Conservation (phyloP, 139 green algal species). For the Desmodesmus armatus region DNA sequence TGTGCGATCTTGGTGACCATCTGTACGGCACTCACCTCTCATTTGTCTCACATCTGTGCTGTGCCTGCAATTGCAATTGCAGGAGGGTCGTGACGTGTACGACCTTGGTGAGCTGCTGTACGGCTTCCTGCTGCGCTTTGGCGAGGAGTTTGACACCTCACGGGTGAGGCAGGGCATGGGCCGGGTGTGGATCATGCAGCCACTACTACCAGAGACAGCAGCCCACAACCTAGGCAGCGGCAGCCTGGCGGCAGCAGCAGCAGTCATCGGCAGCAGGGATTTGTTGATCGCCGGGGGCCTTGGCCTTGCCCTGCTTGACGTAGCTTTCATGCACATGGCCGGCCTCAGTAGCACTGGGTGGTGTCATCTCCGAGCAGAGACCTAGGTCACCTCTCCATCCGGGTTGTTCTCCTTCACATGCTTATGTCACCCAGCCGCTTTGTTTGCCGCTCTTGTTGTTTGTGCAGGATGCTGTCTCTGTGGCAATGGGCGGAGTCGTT, state of each 20-base stretch:
- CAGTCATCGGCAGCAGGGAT: neutral
- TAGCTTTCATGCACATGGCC: too few relatives aligned
- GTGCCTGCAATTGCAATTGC: too few relatives aligned
- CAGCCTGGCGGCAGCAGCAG: neutral
- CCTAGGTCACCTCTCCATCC: too few relatives aligned
- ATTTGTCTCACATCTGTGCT: too few relatives aligned
- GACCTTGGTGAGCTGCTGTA: conserved; percentile 70
- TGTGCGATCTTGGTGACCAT: too few relatives aligned
- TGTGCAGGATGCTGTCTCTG: conserved; percentile 41
- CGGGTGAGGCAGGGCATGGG: neutral
- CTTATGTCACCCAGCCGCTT: too few relatives aligned
- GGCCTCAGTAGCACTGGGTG: too few relatives aligned
- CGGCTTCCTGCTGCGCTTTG: conserved; percentile 71
- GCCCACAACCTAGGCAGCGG: neutral
- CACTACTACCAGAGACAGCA: neutral
- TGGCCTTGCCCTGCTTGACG: too few relatives aligned
- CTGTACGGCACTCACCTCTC: too few relatives aligned
- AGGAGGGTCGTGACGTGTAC: conserved; percentile 60
- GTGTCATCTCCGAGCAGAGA: too few relatives aligned
- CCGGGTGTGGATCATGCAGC: neutral
- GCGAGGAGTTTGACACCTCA: conserved; percentile 57
- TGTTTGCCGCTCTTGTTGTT: neutral
- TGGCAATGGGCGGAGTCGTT: conserved; percentile 59
- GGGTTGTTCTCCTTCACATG: too few relatives aligned
- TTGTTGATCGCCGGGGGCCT: too few relatives aligned